These are phyloP conservation scores for Kurtzmaniella quercitrusa DNA, from an alignment of 1,139 yeast genomes.

Conservation along the genomic window DNA sequence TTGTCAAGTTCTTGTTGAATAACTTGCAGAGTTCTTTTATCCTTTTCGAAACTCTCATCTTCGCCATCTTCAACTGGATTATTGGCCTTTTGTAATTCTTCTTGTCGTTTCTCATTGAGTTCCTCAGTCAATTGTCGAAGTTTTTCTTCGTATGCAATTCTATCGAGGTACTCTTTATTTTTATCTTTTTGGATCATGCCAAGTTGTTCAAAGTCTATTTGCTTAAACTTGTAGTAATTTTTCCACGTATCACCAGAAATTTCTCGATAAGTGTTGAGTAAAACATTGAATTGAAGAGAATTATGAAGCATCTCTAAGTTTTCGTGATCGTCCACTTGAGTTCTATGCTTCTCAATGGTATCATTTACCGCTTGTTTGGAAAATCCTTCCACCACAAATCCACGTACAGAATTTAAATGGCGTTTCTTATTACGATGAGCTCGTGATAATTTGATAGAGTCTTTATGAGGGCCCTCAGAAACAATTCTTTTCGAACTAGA, in stretches of 20 bases:
- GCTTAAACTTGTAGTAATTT: conserved; percentile 35
- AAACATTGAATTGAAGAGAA: conserved; percentile 37
- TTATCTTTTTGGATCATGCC: conserved; percentile 18
- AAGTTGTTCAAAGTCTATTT: conserved; percentile 38
- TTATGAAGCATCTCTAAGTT: conserved; percentile 45
- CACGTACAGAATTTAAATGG: conserved; percentile 29
- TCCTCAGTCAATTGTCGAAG: conserved; percentile 8
- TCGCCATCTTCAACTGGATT: not conserved
- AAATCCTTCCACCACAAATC: conserved; percentile 35
- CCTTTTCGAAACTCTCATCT: conserved; percentile 13
- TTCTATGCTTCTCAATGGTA: conserved; percentile 25
- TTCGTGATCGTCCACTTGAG: conserved; percentile 32
- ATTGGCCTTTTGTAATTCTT: conserved; percentile 15
- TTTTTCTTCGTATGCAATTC: conserved; percentile 11
- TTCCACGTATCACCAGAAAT: conserved; percentile 40
- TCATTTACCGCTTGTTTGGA: conserved; percentile 29
- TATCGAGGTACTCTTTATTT: conserved; percentile 11
- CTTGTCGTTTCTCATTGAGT: conserved; percentile 2
- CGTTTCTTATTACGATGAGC: conserved; percentile 15
- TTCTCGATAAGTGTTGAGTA: conserved; percentile 38
- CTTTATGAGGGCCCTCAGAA: conserved; percentile 13
- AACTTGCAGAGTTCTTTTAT: conserved; percentile 2
- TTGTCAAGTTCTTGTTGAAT: not conserved
- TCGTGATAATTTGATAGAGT: conserved; percentile 11
- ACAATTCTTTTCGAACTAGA: conserved; percentile 14